A percentile compares a stretch with the other conserved stretches of the same genome.
These are phyloP conservation scores for Pestalotiopsis sp. DNA, from an alignment of 2,329 filamentous ascomycete species.

Conservation along the genomic window DNA sequence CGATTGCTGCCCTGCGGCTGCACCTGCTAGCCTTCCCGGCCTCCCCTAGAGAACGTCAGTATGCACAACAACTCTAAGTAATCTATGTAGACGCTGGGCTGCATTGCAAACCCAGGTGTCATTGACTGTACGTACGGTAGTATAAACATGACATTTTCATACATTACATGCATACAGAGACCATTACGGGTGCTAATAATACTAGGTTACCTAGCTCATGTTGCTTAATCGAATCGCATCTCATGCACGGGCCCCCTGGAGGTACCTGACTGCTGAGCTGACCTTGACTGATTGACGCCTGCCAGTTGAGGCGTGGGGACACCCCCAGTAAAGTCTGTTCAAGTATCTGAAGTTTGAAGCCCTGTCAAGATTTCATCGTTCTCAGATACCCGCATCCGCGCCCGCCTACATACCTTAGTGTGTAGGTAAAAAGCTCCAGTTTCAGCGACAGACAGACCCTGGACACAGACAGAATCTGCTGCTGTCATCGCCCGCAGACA, in stretches of 20 bases:
- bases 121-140: background rate
- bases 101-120: background rate
- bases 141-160: too few species aligned
- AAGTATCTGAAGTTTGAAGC: background rate
- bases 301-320: too few species aligned
- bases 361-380: background rate
- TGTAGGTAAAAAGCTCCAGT: background rate
- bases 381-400: background rate
- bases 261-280: too few species aligned
- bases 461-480: background rate
- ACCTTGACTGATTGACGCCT: too few species aligned
- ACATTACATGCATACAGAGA: too few species aligned
- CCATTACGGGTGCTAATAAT: too few species aligned
- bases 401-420: background rate
- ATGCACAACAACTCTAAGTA: background rate
- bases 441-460: background rate
- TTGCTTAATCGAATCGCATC: too few species aligned
- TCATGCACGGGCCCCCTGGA: too few species aligned
- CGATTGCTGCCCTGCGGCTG: background rate
- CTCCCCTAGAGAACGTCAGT: background rate
- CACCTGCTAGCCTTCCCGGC: background rate
- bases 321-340: too few species aligned
- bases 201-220: too few species aligned
- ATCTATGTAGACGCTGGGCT: background rate
- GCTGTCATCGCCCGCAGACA: background rate